phyloP scores from a whole-genome alignment of 805 yeast species.

The Barnettozyma sucrosica region DNA sequence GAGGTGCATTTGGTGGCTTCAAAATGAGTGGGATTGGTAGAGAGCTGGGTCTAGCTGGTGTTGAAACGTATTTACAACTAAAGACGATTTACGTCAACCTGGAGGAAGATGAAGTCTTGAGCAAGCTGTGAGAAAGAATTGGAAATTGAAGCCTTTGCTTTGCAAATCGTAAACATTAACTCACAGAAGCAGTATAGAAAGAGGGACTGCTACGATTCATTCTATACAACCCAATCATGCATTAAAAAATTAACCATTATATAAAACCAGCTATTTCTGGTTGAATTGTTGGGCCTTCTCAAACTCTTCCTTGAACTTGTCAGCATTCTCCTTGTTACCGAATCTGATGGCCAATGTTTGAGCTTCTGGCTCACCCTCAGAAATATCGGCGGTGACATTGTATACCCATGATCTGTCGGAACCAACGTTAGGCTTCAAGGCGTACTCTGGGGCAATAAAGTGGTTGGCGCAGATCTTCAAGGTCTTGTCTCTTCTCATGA shows the following conservation, averaged over 20 bases:
- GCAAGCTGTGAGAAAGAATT: background rate
- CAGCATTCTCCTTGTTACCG: slow-evolving; percentile 88
- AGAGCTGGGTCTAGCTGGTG: slow-evolving; percentile 72
- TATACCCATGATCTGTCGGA: slow-evolving; percentile 99
- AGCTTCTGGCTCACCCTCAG: slow-evolving; percentile 95
- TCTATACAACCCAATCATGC: background rate
- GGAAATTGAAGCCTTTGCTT: no score
- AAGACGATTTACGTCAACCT: slow-evolving; percentile 74
- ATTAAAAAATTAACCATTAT: background rate
- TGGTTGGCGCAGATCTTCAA: slow-evolving; percentile 98
- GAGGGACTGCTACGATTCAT: background rate
- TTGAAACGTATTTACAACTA: slow-evolving; percentile 63
- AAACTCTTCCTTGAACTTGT: slow-evolving; percentile 88
- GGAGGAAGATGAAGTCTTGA: slow-evolving; percentile 29
- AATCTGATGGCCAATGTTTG: slow-evolving; percentile 95
- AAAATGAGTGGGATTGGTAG: slow-evolving; percentile 77
- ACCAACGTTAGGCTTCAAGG: slow-evolving; percentile 87
- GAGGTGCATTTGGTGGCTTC: slow-evolving; percentile 78
- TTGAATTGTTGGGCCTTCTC: slow-evolving; percentile 74
- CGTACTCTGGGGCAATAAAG: slow-evolving; percentile 74
- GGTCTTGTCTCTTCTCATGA: slow-evolving; percentile 99
- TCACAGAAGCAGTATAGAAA: background rate
- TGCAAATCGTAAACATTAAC: no score
- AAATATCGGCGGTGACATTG: slow-evolving; percentile 86
- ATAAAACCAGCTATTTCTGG: slow-evolving; percentile 31